Evolutionary conservation across 2,329 filamentous ascomycete genomes (phyloP).

Genomic region (Trichoderma lentiforme): DNA sequence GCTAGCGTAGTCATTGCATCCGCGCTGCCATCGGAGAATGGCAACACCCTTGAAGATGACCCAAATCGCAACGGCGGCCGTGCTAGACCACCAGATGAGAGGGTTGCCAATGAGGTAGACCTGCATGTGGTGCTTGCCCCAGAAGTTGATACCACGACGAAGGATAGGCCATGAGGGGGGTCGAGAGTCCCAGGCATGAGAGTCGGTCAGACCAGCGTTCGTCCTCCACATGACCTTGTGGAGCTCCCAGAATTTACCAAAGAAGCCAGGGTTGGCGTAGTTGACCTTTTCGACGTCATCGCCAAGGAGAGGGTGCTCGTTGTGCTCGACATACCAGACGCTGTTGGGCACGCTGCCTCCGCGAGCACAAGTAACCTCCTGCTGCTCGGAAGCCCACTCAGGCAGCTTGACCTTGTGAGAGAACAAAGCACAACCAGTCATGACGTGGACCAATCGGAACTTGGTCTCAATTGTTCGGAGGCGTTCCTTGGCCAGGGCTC

Average conservation of each 20-base stretch:
- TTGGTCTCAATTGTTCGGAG: slow-evolving; percentile 94
- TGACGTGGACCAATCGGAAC: slow-evolving; percentile 90
- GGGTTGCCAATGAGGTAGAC: slow-evolving; percentile 97
- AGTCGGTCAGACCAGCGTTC: slow-evolving; percentile 93
- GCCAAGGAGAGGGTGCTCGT: slow-evolving; percentile 75
- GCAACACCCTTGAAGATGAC: slow-evolving; percentile 82
- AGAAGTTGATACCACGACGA: slow-evolving; percentile 96
- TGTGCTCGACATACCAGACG: slow-evolving; percentile 93
- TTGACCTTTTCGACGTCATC: slow-evolving; percentile 87
- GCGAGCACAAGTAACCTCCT: slow-evolving; percentile 96
- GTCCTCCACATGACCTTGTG: slow-evolving; percentile 99
- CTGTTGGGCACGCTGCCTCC: slow-evolving; percentile 93
- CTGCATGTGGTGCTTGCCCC: slow-evolving; percentile 89
- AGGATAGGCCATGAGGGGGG: slow-evolving; percentile 91
- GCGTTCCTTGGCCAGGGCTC: slow-evolving; percentile 73
- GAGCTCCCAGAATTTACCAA: slow-evolving; percentile 96
- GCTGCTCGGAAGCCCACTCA: slow-evolving; percentile 96
- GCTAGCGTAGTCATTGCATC: slow-evolving; percentile 79
- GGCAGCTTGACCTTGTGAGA: slow-evolving; percentile 99
- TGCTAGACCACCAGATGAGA: slow-evolving; percentile 89
- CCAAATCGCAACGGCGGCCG: slow-evolving; percentile 73
- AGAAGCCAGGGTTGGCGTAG: slow-evolving; percentile 90
- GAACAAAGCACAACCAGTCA: slow-evolving; percentile 95
- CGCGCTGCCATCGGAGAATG: slow-evolving; percentile 89
- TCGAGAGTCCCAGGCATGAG: slow-evolving; percentile 96